Conservation (phyloP, 768 basidiomycete genomes). For the Tulasnella sp. region DNA sequence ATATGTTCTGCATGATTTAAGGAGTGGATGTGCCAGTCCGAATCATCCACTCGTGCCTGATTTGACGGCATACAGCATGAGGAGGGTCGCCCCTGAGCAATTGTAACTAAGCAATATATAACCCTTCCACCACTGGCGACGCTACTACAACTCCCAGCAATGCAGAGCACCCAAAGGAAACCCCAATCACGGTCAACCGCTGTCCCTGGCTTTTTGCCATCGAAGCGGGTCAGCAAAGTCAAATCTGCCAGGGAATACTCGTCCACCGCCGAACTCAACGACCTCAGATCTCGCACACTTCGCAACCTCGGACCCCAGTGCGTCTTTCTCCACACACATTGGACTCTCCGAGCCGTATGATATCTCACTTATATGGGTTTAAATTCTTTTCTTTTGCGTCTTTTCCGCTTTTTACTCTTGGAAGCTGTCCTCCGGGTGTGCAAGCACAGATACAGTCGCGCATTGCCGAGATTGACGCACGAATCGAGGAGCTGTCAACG, state of each 20-base stretch:
- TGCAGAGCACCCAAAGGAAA: no score
- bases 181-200: not conserved
- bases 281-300: conserved; percentile 6
- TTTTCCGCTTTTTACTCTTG: no score
- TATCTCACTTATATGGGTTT: not conserved
- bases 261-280: conserved; percentile 5
- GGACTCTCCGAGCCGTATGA: not conserved
- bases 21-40: no score
- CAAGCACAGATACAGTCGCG: conserved; percentile 1
- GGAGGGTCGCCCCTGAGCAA: no score
- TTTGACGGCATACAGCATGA: no score
- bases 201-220: conserved; percentile 9
- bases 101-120: no score
- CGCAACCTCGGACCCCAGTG: conserved; percentile 1
- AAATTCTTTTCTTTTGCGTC: not conserved
- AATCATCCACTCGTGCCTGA: no score
- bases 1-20: no score
- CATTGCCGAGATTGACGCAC: conserved; percentile 10
- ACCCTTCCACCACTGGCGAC: no score
- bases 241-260: conserved; percentile 1
- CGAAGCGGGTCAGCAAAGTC: conserved; percentile 15
- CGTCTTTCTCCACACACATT: not conserved
- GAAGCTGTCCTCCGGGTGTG: conserved; percentile 8
- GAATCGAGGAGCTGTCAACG: conserved; percentile 4
- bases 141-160: no score